Percentiles rank a stretch among this genome's conserved stretches.
Evolutionary conservation across 805 yeast species (phyloP).

Genomic region (Grigorovia transvaalensis): DNA sequence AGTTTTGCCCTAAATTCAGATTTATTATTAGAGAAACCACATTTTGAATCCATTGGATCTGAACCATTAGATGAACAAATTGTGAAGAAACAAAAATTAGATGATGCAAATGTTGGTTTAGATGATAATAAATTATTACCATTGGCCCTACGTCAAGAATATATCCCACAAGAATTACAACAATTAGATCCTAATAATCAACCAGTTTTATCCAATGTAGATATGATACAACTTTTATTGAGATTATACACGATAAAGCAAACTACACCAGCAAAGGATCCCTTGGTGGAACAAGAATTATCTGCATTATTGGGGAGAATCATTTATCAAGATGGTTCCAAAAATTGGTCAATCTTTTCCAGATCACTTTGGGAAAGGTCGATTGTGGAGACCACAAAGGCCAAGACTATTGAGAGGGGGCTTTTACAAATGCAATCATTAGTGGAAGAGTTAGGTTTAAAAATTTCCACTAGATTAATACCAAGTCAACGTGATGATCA

Average conservation of each 20-base stretch:
- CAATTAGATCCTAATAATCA: conserved; percentile 71
- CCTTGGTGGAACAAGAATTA: conserved; percentile 74
- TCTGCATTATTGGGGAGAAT: conserved; percentile 66
- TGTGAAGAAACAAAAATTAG: conserved; percentile 26
- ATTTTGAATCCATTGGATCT: conserved; percentile 50
- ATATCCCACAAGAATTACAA: conserved; percentile 46
- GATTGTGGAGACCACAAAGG: conserved; percentile 62
- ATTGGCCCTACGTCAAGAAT: conserved; percentile 48
- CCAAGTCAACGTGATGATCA: conserved; percentile 29
- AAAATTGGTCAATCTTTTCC: conserved; percentile 64
- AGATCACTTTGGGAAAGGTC: conserved; percentile 88
- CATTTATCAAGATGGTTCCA: conserved; percentile 35
- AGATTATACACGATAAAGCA: conserved; percentile 53
- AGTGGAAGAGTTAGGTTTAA: conserved; percentile 76
- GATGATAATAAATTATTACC: conserved; percentile 45
- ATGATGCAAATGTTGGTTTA: conserved; percentile 28
- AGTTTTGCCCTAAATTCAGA: conserved; percentile 62
- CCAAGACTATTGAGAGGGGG: conserved; percentile 89
- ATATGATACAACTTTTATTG: conserved; percentile 62
- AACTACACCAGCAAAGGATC: conserved; percentile 60
- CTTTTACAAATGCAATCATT: conserved; percentile 84
- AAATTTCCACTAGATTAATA: conserved; percentile 45
- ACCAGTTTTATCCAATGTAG: conserved; percentile 60
- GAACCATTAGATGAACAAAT: conserved; percentile 36
- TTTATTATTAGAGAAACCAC: conserved; percentile 62